phyloP scores from a whole-genome alignment of 371 early-diverging fungal genomes.

The Nematocida major region DNA sequence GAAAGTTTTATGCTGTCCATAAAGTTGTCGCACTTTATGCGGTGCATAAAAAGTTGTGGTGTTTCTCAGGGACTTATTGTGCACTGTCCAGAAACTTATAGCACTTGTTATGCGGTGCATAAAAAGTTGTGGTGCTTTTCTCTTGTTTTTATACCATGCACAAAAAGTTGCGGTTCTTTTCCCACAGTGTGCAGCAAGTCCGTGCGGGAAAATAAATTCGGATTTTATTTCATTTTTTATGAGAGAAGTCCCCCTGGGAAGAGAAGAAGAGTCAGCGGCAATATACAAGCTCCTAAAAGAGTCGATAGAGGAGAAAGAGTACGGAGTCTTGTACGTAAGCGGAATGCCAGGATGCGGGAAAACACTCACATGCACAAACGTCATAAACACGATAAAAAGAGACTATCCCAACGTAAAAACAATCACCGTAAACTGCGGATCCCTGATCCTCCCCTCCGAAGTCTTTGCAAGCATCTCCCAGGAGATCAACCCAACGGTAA shows the following conservation, averaged over 20 bases:
- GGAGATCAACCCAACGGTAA: background rate
- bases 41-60: no score
- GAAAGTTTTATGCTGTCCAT: no score
- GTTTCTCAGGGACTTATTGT: no score
- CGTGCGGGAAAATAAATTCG: background rate
- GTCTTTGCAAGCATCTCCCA: constrained; percentile 51
- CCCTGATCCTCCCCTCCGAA: constrained; percentile 16
- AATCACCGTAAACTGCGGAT: constrained; percentile 38
- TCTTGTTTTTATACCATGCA: no score
- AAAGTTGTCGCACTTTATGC: no score
- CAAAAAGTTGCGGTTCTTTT: no score
- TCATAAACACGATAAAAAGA: constrained; percentile 38
- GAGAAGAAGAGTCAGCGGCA: constrained; percentile 59
- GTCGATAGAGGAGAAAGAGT: constrained; percentile 45
- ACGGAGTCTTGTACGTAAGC: constrained; percentile 59
- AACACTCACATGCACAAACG: constrained; percentile 55
- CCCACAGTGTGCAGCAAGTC: background rate
- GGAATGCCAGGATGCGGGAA: constrained; percentile 65
- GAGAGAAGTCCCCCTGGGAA: constrained; percentile 49
- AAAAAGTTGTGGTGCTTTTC: no score
- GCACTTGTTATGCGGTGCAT: no score
- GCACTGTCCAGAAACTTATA: no score
- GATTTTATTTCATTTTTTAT: constrained; percentile 18
- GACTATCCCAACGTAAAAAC: constrained; percentile 49
- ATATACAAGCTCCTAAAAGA: constrained; percentile 49